Evolutionary conservation across 345 rosid species (phyloP).

Genomic region (Eucalyptus viminalis): DNA sequence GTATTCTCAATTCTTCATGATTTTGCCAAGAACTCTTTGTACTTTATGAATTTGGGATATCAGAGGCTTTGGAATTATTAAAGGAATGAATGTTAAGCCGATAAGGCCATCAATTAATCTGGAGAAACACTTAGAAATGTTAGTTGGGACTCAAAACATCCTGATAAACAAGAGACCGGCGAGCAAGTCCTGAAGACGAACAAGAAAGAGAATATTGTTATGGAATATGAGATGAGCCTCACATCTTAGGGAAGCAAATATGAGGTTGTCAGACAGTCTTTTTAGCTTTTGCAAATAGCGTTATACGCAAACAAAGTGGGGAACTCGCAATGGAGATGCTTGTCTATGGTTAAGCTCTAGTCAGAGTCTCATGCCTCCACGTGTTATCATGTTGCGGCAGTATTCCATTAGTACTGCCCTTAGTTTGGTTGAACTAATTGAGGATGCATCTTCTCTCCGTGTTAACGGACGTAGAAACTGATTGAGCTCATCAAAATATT

Average conservation of each 20-base stretch:
- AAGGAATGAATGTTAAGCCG: background rate
- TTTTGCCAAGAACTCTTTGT: background rate
- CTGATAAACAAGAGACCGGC: background rate
- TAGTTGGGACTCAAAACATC: background rate
- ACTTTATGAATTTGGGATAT: background rate
- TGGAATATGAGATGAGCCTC: background rate
- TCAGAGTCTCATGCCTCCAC: background rate
- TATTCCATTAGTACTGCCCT: background rate
- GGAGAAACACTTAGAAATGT: background rate
- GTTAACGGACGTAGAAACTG: background rate
- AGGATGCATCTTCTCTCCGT: background rate
- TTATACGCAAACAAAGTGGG: background rate
- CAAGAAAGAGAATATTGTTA: background rate
- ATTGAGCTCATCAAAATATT: background rate
- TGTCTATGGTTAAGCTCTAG: background rate
- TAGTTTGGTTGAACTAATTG: background rate
- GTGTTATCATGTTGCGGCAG: background rate
- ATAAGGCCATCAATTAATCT: background rate
- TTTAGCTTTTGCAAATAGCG: background rate
- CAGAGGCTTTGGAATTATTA: background rate
- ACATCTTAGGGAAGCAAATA: background rate
- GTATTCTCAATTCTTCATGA: background rate
- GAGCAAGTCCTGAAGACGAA: background rate
- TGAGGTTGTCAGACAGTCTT: background rate
- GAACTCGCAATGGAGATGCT: background rate